Conservation (phyloP, 73 alveolate genomes). For the Tetrahymena thermophila region DNA sequence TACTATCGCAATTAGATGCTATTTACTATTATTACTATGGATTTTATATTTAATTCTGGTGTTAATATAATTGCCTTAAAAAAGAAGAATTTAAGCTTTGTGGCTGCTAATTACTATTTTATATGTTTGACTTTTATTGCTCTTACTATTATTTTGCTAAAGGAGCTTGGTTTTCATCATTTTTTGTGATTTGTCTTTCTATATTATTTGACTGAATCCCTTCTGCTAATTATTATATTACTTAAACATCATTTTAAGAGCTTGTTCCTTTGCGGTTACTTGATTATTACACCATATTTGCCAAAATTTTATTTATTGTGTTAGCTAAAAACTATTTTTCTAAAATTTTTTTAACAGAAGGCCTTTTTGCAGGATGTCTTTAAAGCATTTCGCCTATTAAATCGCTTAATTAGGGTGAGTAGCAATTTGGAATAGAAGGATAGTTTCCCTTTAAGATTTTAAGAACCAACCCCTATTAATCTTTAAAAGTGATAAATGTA, state of each 20-base stretch:
- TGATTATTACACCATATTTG: conserved; percentile 5
- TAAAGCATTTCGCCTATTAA: not conserved
- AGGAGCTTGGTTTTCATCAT: not conserved
- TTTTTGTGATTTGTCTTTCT: not conserved
- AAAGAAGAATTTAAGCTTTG: not conserved
- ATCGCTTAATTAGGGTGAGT: not conserved
- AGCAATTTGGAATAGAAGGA: not conserved
- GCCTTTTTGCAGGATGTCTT: conserved; percentile 4
- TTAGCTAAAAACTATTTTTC: conserved; percentile 20
- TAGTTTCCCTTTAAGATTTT: conserved; percentile 3
- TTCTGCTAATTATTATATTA: not conserved
- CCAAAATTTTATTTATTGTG: conserved; percentile 30
- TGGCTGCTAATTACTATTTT: not conserved
- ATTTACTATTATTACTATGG: not conserved
- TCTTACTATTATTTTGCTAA: not conserved
- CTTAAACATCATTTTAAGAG: not conserved
- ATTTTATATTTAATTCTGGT: not conserved
- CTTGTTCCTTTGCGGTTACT: not conserved
- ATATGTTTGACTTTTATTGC: not conserved
- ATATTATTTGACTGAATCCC: not conserved
- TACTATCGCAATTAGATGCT: not conserved
- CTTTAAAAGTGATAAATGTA: not conserved
- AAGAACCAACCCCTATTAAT: not conserved
- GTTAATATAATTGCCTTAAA: not conserved
- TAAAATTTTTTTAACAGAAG: conserved; percentile 27